Evolutionary conservation across 257 asterid species (phyloP).

Genomic region (Voacanga thouarsii): DNA sequence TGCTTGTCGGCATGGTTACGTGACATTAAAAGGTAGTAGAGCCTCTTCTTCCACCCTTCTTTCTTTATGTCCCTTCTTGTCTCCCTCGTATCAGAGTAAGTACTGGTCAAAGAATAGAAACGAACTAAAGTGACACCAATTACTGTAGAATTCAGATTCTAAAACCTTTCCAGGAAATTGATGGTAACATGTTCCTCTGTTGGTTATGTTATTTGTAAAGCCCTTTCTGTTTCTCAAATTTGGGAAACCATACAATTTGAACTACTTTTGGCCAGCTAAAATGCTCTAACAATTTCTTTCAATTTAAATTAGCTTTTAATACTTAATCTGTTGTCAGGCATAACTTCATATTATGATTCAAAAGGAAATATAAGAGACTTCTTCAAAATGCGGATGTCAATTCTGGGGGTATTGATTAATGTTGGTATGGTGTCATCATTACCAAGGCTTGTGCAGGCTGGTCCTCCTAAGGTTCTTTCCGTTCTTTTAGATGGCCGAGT

Average conservation of each 20-base stretch:
- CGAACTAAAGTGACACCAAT: neutral
- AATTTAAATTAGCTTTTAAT: neutral
- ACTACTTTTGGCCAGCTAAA: neutral
- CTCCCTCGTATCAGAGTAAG: neutral
- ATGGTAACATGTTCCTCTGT: neutral
- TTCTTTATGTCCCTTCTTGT: too few relatives aligned
- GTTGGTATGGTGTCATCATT: slow-evolving; percentile 76
- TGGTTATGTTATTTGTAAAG: neutral
- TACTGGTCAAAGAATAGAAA: neutral
- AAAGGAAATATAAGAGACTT: slow-evolving; percentile 71
- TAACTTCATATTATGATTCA: slow-evolving; percentile 76
- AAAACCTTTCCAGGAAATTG: neutral
- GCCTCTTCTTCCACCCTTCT: neutral
- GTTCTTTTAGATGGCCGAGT: slow-evolving; percentile 94
- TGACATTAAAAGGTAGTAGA: neutral
- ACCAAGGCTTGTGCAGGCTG: slow-evolving; percentile 76
- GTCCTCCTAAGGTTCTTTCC: slow-evolving; percentile 82
- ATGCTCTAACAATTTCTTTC: neutral
- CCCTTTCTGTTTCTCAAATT: neutral
- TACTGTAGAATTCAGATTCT: neutral
- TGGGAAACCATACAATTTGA: neutral
- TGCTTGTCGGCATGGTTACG: neutral
- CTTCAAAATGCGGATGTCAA: slow-evolving; percentile 53
- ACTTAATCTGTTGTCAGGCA: slow-evolving; percentile 45
- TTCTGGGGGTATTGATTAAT: slow-evolving; percentile 50